phyloP scores from a whole-genome alignment of 192 early-diverging fungal genomes.

The Linnemannia elongata region DNA sequence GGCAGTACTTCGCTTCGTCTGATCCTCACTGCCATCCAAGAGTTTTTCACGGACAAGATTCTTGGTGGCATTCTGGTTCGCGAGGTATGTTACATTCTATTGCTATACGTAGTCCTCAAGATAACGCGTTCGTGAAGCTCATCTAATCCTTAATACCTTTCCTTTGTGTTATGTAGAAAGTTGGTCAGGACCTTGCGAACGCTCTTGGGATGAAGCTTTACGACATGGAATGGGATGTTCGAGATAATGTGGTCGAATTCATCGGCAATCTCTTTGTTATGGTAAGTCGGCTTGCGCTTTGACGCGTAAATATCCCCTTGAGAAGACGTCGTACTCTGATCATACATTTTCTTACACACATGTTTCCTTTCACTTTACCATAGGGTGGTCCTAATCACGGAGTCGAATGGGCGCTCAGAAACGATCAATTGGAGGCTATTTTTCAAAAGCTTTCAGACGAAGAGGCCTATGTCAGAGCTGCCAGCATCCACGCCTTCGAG shows the following conservation, averaged over 20 bases:
- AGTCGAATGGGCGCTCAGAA: constrained; percentile 58
- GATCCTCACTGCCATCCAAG: constrained; percentile 32
- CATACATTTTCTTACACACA: not conserved
- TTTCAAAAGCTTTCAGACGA: constrained; percentile 60
- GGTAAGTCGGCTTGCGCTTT: constrained; percentile 13
- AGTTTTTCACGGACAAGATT: constrained; percentile 40
- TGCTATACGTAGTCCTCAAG: not conserved
- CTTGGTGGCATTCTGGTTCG: constrained; percentile 30
- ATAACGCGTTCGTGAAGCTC: constrained; percentile 14
- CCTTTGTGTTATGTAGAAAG: constrained; percentile 15
- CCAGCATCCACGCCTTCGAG: constrained; percentile 60
- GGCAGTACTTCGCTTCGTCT: constrained; percentile 34
- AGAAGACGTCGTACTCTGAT: not conserved
- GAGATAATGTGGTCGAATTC: constrained; percentile 65
- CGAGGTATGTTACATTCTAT: constrained; percentile 22
- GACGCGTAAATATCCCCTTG: not conserved
- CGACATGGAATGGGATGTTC: constrained; percentile 68
- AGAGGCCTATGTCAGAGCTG: constrained; percentile 69
- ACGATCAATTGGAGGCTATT: constrained; percentile 53
- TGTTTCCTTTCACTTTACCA: not conserved
- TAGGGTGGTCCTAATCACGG: constrained; percentile 49
- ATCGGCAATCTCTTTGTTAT: constrained; percentile 61
- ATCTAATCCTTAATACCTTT: not conserved
- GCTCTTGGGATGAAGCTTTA: constrained; percentile 54
- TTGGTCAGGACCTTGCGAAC: constrained; percentile 49